A percentile compares a stretch with the other conserved stretches of the same genome.
Evolutionary conservation across 306 rosid genomes (phyloP).

Genomic region (Gastrolobium villosum): DNA sequence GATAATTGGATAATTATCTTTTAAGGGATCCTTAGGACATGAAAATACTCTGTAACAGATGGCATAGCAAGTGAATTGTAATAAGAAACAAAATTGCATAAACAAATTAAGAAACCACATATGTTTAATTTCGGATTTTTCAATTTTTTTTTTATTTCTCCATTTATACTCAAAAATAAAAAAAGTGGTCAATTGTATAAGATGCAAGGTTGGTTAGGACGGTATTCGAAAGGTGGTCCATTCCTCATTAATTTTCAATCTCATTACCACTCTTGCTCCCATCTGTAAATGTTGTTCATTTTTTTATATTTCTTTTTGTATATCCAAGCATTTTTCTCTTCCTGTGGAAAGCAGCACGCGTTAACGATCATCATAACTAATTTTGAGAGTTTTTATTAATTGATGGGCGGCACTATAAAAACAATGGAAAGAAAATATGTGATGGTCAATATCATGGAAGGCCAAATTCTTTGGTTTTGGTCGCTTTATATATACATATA

Average conservation of each 20-base stretch:
- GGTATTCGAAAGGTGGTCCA: conserved; percentile 18
- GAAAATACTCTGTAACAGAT: no score
- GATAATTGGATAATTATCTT: no score
- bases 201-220: conserved; percentile 45
- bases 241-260: conserved; percentile 31
- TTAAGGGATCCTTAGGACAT: no score
- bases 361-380: conserved; percentile 2
- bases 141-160: not conserved
- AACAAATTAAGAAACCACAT: not conserved
- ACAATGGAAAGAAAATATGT: conserved; percentile 1
- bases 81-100: not conserved
- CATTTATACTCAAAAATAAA: not conserved
- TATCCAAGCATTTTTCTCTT: conserved; percentile 1
- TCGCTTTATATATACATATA: conserved; percentile 21
- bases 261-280: conserved; percentile 9
- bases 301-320: not conserved
- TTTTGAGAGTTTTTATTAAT: conserved; percentile 16
- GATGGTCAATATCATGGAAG: conserved; percentile 53
- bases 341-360: conserved; percentile 42
- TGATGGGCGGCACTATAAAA: conserved; percentile 51
- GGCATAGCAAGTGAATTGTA: not conserved
- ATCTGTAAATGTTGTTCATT: not conserved
- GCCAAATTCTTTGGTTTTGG: conserved; percentile 57
- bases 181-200: conserved; percentile 2
- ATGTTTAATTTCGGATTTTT: not conserved